phyloP scores from a whole-genome alignment of 768 basidiomycete species.

The Rhizopogon roseolus region DNA sequence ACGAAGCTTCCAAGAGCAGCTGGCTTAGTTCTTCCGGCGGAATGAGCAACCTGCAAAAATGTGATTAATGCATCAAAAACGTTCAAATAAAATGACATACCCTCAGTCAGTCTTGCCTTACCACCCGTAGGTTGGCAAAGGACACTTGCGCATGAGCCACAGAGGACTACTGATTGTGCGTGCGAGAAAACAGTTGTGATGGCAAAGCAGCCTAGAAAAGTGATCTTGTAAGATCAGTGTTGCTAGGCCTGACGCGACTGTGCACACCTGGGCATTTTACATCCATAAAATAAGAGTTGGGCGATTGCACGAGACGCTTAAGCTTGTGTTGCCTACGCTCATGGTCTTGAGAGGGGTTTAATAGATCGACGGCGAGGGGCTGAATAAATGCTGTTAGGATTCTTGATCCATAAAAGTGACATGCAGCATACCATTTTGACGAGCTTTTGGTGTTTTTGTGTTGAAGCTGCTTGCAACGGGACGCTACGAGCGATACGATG shows the following conservation, averaged over 20 bases:
- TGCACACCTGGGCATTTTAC: slow-evolving; percentile 93
- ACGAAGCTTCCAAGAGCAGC: no score
- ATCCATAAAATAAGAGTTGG: slow-evolving; percentile 99
- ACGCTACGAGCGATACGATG: background rate
- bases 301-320: slow-evolving; percentile 97
- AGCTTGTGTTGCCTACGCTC: slow-evolving; percentile 96
- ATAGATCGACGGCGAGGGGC: slow-evolving; percentile 97
- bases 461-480: background rate
- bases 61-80: slow-evolving; percentile 6
- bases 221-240: background rate
- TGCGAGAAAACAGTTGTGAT: slow-evolving; percentile 99
- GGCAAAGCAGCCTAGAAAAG: slow-evolving; percentile 78
- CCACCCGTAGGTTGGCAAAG: slow-evolving; percentile 99
- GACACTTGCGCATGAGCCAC: slow-evolving; percentile 87
- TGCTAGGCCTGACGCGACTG: no score
- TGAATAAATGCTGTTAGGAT: slow-evolving; percentile 23
- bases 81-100: slow-evolving; percentile 41
- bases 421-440: background rate
- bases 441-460: background rate
- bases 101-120: slow-evolving; percentile 96
- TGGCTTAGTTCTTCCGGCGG: slow-evolving; percentile 83
- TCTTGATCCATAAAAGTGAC: background rate
- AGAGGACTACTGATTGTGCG: slow-evolving; percentile 95
- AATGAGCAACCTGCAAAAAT: slow-evolving; percentile 79
- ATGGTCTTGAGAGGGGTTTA: slow-evolving; percentile 87